A percentile compares a stretch with the other conserved stretches of the same genome.
phyloP scores from a whole-genome alignment of 164 flowering plant species.

The Umbilicus rupestris region DNA sequence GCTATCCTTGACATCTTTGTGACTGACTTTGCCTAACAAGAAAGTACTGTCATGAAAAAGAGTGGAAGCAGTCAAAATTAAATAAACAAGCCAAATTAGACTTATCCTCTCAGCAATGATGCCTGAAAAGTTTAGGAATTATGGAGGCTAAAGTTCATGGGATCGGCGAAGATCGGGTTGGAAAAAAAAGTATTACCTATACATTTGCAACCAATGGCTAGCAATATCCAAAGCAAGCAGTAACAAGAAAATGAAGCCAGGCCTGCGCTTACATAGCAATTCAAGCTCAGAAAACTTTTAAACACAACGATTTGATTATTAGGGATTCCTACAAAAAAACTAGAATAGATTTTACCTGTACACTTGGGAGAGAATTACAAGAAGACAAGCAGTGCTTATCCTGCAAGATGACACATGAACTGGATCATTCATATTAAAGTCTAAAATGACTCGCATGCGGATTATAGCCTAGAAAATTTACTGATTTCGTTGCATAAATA shows the following conservation, averaged over 20 bases:
- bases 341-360: slow-evolving; percentile 38
- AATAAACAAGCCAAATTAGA: background rate
- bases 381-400: slow-evolving; percentile 91
- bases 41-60: slow-evolving; percentile 80
- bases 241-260: slow-evolving; percentile 64
- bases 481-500: background rate
- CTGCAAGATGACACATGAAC: slow-evolving; percentile 30
- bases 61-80: background rate
- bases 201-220: slow-evolving; percentile 99
- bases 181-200: slow-evolving; percentile 62
- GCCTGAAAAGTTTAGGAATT: background rate
- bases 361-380: slow-evolving; percentile 77
- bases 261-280: slow-evolving; percentile 33
- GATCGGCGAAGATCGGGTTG: background rate
- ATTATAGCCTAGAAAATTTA: background rate
- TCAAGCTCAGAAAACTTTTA: background rate
- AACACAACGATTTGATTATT: slow-evolving; percentile 58
- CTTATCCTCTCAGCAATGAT: slow-evolving; percentile 15
- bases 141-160: no score
- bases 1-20: slow-evolving; percentile 95
- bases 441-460: background rate
- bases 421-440: background rate
- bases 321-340: slow-evolving; percentile 19
- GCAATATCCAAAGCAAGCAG: slow-evolving; percentile 80
- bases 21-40: slow-evolving; percentile 77